Conservation (phyloP, 805 yeast genomes). For the Ogataea wickerhamii region DNA sequence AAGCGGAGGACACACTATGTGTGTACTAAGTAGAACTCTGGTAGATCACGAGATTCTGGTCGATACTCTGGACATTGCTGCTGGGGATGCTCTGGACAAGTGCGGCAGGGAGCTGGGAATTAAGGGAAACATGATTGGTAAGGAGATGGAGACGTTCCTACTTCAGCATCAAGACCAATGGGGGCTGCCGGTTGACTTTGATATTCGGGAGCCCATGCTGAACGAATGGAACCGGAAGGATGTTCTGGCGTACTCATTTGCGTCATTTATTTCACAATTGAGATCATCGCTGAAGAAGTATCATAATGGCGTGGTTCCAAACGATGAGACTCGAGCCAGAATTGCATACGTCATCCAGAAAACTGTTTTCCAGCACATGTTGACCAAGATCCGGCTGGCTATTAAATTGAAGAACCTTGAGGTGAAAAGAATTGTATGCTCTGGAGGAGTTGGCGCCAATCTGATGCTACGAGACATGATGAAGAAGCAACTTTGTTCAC, state of each 20-base stretch:
- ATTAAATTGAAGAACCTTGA: slow-evolving; percentile 38
- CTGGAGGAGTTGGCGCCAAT: slow-evolving; percentile 96
- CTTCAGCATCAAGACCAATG: slow-evolving; percentile 31
- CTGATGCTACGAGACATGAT: slow-evolving; percentile 48
- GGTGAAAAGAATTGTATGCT: slow-evolving; percentile 58
- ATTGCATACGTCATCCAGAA: slow-evolving; percentile 60
- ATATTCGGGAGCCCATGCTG: slow-evolving; percentile 47
- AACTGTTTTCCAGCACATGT: slow-evolving; percentile 67
- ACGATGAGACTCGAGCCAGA: slow-evolving; percentile 34
- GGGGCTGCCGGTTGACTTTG: slow-evolving; percentile 27
- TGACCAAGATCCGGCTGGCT: slow-evolving; percentile 57
- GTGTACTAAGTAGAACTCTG: slow-evolving; percentile 62
- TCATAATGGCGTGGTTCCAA: slow-evolving; percentile 17
- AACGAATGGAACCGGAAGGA: slow-evolving; percentile 45
- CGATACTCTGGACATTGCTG: slow-evolving; percentile 82
- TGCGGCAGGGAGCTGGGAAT: slow-evolving; percentile 85
- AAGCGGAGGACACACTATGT: slow-evolving; percentile 94
- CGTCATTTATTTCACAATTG: slow-evolving; percentile 50
- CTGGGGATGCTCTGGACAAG: slow-evolving; percentile 91
- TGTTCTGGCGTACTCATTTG: slow-evolving; percentile 63
- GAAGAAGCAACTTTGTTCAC: slow-evolving; percentile 32
- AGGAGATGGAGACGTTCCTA: slow-evolving; percentile 65
- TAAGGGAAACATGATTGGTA: slow-evolving; percentile 80
- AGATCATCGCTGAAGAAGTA: slow-evolving; percentile 26
- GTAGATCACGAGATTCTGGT: slow-evolving; percentile 68